Evolutionary conservation across 345 rosid genomes (phyloP), one percentile per base, ranked within the genome.

Genomic region (Pugionium cornutum): DNA sequence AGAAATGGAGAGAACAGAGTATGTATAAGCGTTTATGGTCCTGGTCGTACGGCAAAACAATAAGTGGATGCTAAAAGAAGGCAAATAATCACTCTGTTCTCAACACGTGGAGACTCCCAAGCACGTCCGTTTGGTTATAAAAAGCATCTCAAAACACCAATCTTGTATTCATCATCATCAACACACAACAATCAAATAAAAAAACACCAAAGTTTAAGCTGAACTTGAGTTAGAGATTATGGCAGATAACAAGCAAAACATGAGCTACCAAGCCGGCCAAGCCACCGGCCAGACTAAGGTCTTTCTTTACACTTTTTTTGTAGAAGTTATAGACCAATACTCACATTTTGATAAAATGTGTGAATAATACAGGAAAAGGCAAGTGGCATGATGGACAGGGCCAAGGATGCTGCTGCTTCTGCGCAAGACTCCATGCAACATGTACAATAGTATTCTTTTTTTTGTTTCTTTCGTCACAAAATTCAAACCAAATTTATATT

Each of bases 271-370:
- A 33, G 85, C 87, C 28, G 82, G 85, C 26, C 75, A 82, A 70
- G 81, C 84, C 78, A 70, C 84, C 62, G 87, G 85, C 76, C 79
- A 80, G 73, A 34, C 83, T 53, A 75, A 81, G 86, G 95, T 81
- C 32, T 5, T 37, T 7, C 5, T 37, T 34, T 34, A 34, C 36
- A 34, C 36, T 3, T 34, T 34, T 34, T 34, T 34, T 34, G 4
- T 34, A 34, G 18, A 18, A 18, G 18, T 34, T 34, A 34, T 1
- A 3, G 36, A 34, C 0, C 36, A 34, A 3, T 34, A 3, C 36
- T 34, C 36, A 18, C 18, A 18, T 18, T 18, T 18, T 18, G 18
- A 18, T 18, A 34, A 34, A 34, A 34, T 34, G 36, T 34, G 36
- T 37, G 41, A 7, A 37, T 1, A 4, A 37, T 37, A 37, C 1